Evolutionary conservation across 305 asterid species (phyloP).

Genomic region (Salvia sclarea): DNA sequence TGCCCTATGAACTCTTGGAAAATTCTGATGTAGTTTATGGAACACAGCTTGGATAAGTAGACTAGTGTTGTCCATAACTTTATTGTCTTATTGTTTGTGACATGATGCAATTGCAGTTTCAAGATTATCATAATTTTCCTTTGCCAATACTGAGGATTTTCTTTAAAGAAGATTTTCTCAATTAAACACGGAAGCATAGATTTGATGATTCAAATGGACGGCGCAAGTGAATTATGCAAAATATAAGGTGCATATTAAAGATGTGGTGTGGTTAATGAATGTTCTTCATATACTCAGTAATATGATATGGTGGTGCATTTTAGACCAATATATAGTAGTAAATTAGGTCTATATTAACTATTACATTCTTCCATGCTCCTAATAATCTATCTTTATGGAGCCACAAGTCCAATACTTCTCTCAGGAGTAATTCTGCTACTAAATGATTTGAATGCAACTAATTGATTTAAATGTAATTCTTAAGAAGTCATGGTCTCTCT

Average conservation of each 20-base stretch:
- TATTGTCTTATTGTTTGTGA: constrained; percentile 19
- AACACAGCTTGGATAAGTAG: constrained; percentile 9
- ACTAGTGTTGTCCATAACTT: constrained; percentile 2
- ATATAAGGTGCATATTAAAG: background rate
- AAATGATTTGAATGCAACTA: constrained; percentile 4
- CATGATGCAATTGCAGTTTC: constrained; percentile 3
- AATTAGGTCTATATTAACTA: constrained; percentile 1
- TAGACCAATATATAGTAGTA: constrained; percentile 8
- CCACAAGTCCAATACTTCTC: background rate
- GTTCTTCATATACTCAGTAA: background rate
- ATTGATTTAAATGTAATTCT: constrained; percentile 18
- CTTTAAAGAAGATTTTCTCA: constrained; percentile 10
- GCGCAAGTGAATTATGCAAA: background rate
- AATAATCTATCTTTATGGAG: constrained; percentile 7
- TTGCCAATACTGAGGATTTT: too few relatives aligned
- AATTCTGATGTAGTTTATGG: constrained; percentile 13
- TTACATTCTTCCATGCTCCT: constrained; percentile 3
- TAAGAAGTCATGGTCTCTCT: constrained; percentile 21
- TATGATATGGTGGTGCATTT: background rate
- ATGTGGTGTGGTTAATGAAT: background rate
- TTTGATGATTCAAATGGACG: constrained; percentile 16
- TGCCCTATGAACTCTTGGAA: constrained; percentile 20
- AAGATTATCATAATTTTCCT: too few relatives aligned
- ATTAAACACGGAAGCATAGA: background rate
- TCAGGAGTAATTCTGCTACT: constrained; percentile 4